Evolutionary conservation across 2,329 filamentous ascomycete genomes (phyloP).

Genomic region (Mycosphaerella arachidis): DNA sequence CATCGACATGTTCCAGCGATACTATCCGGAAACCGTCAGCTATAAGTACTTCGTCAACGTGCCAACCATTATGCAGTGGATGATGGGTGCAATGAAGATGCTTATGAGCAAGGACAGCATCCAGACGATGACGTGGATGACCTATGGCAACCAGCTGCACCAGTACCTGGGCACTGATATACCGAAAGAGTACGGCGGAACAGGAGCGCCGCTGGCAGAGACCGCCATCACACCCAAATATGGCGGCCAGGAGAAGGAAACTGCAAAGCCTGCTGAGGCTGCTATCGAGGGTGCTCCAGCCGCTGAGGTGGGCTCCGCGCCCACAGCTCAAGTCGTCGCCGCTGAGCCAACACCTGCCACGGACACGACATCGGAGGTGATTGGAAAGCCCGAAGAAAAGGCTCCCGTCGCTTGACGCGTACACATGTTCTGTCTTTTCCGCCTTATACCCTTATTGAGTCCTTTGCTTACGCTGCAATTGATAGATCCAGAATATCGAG

Average conservation of each 20-base stretch:
- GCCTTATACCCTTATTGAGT: conserved; percentile 10
- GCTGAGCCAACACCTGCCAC: not conserved
- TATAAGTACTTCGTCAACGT: conserved; percentile 98
- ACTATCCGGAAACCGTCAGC: conserved; percentile 83
- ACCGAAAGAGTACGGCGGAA: conserved; percentile 75
- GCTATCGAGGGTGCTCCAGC: not conserved
- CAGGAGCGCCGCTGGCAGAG: conserved; percentile 51
- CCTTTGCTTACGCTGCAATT: not conserved
- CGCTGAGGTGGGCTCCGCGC: not conserved
- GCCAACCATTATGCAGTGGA: conserved; percentile 82
- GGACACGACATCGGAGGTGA: conserved; percentile 7
- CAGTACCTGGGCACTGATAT: conserved; percentile 62
- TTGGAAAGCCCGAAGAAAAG: conserved; percentile 15
- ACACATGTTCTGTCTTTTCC: not conserved
- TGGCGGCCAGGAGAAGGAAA: conserved; percentile 2
- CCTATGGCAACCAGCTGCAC: conserved; percentile 62
- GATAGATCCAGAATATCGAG: not conserved
- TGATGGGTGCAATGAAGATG: conserved; percentile 46
- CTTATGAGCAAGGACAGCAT: conserved; percentile 47
- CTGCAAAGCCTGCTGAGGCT: not conserved
- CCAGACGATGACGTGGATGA: conserved; percentile 47
- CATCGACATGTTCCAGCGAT: conserved; percentile 73
- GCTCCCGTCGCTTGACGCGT: conserved; percentile 8
- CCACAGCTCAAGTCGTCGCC: not conserved
- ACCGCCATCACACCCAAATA: conserved; percentile 41